phyloP scores from a whole-genome alignment of 768 basidiomycete genomes.

The Rhodocollybia butyracea region DNA sequence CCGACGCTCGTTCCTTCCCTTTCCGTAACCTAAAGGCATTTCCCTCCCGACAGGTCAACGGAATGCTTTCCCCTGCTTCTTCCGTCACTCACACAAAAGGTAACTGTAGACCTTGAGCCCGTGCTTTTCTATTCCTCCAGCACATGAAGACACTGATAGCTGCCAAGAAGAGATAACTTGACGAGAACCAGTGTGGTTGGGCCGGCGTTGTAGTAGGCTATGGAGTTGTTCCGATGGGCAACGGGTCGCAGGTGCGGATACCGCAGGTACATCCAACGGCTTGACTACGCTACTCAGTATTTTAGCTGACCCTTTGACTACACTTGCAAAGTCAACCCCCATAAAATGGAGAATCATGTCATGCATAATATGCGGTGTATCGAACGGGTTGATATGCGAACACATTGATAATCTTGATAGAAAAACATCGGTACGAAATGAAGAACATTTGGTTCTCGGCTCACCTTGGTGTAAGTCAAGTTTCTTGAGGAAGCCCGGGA shows the following conservation, averaged over 20 bases:
- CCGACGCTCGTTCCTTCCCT: background rate
- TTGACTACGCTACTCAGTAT: too few relatives aligned
- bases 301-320: too few relatives aligned
- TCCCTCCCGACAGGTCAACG: background rate
- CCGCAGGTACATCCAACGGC: too few relatives aligned
- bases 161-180: too few relatives aligned
- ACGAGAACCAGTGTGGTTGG: too few relatives aligned
- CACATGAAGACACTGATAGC: too few relatives aligned
- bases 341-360: constrained; percentile 99
- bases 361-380: constrained; percentile 83
- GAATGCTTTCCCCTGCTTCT: constrained; percentile 33
- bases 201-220: too few relatives aligned
- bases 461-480: constrained; percentile 88
- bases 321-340: too few relatives aligned
- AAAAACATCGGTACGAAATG: background rate
- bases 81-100: constrained; percentile 55
- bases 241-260: too few relatives aligned
- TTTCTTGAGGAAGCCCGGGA: constrained; percentile 91
- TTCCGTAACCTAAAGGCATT: background rate
- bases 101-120: too few relatives aligned
- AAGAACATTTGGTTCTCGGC: constrained; percentile 7
- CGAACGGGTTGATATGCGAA: constrained; percentile 96
- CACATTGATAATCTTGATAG: constrained; percentile 76
- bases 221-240: too few relatives aligned
- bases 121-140: too few relatives aligned